These are phyloP conservation scores for Hirsutella minnesotensis DNA, from an alignment of 2,329 filamentous ascomycete species.

Conservation along the genomic window DNA sequence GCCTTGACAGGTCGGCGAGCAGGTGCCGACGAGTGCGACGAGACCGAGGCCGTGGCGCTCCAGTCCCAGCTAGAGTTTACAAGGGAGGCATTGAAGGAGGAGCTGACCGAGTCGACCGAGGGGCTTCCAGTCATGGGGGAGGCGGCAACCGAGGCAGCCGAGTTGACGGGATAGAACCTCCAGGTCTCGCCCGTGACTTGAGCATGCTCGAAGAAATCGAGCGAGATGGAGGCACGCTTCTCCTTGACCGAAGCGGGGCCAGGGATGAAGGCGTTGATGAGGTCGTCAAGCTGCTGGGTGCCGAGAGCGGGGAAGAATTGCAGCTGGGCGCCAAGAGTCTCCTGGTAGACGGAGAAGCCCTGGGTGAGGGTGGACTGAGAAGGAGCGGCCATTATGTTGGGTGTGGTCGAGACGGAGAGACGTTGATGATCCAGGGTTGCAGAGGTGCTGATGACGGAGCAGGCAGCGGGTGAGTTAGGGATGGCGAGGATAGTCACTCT, in stretches of 20 bases:
- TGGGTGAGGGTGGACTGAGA: constrained; percentile 18
- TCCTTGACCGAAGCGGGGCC: constrained; percentile 41
- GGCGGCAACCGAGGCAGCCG: constrained; percentile 17
- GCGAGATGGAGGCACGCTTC: constrained; percentile 44
- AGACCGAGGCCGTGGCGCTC: constrained; percentile 20
- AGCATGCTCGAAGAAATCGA: constrained; percentile 46
- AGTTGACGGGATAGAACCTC: constrained; percentile 47
- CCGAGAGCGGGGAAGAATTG: constrained; percentile 58
- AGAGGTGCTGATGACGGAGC: neutral
- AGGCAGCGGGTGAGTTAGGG: too few relatives aligned
- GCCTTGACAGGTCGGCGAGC: constrained; percentile 15
- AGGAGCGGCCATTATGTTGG: constrained; percentile 14
- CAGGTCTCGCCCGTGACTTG: constrained; percentile 43
- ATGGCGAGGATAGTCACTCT: too few relatives aligned
- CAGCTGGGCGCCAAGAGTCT: constrained; percentile 41
- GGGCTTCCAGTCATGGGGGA: constrained; percentile 33
- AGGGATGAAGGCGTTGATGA: constrained; percentile 46
- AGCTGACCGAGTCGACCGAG: constrained; percentile 32
- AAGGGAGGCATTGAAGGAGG: constrained; percentile 37
- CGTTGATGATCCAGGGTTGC: neutral
- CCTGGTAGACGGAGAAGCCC: constrained; percentile 51
- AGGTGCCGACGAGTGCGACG: constrained; percentile 17
- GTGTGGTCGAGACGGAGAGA: neutral
- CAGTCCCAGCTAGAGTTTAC: constrained; percentile 36
- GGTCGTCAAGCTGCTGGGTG: constrained; percentile 45